Base-by-base conservation (phyloP, 495 filamentous ascomycete species). In the Penicillium robsamsonii region DNA sequence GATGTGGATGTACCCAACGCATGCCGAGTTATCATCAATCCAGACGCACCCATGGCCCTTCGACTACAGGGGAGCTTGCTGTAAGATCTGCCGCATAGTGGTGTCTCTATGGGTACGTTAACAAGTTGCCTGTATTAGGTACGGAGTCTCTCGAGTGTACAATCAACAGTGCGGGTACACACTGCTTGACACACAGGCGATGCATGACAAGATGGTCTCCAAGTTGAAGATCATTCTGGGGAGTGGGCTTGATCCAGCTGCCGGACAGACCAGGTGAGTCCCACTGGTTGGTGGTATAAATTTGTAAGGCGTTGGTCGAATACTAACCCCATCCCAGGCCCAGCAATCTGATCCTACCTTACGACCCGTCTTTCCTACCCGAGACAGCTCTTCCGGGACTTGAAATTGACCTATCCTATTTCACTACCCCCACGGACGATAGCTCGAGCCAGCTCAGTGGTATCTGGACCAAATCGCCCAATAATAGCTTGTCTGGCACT, bases 61-160 rank as follows among this genome's bases (percentile, higher is more conserved):
- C 87, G 94, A 15, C 82, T 98, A 31, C 94, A 98, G 70, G 91
- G 92, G 10, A 96, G 88, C 62, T 74, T 98, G 29, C 83, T 98
- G 76, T 86, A 70, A 65, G 80, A 63, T 22, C 13, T 33, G 5
- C 3, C 12, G 4, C 4, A 1, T 5, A 30, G 8, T 25, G 12
- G 0, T 13, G 27, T n/a, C 24, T 17, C 5, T 30, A 38, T 27
- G 22, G 15, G 46, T 43, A 38, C 29, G 9, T 41, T 54, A 20
- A 45, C 35, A 31, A n/a, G 52, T 15, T 46, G 12, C 11, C 15
- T 47, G 45, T 8, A 12, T 25, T 53, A 89, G 87, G 43, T 92
- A 88, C 68, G 92, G 91, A 6, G 84, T 96, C 29, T 86, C 90
- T 17, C 81, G 89, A 53, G 91, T 96, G 13, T 95, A 90, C 64